Base-by-base conservation (phyloP, 2,329 filamentous ascomycete genomes). In the Corinectria fuckeliana region DNA sequence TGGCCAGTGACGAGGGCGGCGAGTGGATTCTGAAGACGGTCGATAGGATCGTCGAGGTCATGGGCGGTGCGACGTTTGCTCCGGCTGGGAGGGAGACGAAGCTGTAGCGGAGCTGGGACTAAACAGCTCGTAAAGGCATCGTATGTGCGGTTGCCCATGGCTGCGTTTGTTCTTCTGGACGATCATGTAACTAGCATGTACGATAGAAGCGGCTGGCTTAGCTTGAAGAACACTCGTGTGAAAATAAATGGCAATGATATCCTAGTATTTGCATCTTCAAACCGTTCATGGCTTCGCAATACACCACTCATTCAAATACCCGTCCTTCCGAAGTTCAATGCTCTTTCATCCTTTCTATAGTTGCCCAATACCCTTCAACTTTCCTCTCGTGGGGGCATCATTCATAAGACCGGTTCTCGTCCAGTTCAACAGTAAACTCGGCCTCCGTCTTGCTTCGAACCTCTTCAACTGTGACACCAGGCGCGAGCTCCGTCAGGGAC, bases 391-490 rank as follows among this genome's bases (percentile, higher is more conserved):
- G n/a, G 30, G 11, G 8, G 5, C 9, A 32, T 44, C 11, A 58
- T 23, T 60, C 57, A 13, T 60, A 55, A 14, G 32, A 50, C 7
- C 25, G 23, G 18, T 11, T 45, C 11, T 45, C 47, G 21, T 56
- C 45, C 23, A 60, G 13, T 20, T 48, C 50, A 26, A 92, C 83
- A 4, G 75, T 73, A 71, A 92, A 93, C 36, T 82, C 79, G 0
- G 90, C 90, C 51, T 86, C 88, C 1, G 90, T 93, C 81, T 91
- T 91, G 65, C 80, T 78, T 76, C 78, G 84, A 3, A 93, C 82
- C 61, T 91, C 86, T 28, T 92, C 88, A 1, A 92, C 81, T 11
- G 82, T 82, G 0, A 91, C 85, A 0, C 87, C 88, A 1, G 88
- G 86, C 1, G 90, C 90, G 14, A 91, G 74, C 75, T 93, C 90